phyloP scores from a whole-genome alignment of 2,329 filamentous ascomycete species.

The Berkeleyomyces rouxiae region DNA sequence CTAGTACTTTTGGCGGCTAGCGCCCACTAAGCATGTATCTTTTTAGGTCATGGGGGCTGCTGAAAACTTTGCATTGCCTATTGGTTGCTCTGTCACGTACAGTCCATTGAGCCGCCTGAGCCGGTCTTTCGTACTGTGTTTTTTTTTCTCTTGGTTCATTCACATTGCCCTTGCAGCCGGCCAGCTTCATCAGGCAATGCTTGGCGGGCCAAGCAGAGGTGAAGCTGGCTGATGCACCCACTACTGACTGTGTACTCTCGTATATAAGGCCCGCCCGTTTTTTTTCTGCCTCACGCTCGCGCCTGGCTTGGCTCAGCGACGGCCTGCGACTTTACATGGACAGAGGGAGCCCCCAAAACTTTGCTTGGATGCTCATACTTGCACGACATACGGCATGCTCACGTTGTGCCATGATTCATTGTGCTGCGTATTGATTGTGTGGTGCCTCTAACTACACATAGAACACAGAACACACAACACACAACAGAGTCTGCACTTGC shows the following conservation, averaged over 20 bases:
- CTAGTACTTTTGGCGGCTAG: conserved; percentile 5
- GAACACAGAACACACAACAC: no score
- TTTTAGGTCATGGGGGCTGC: not conserved
- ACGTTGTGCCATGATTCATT: no score
- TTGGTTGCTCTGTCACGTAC: conserved; percentile 11
- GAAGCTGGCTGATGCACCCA: not conserved
- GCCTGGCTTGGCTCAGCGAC: not conserved
- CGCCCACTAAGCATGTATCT: not conserved
- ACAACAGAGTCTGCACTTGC: no score
- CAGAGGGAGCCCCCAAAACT: no score
- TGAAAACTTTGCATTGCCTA: conserved; percentile 2
- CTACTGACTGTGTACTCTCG: not conserved
- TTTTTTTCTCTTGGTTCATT: not conserved
- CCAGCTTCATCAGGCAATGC: not conserved
- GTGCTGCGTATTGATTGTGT: not conserved
- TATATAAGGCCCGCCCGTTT: not conserved
- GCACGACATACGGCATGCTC: no score
- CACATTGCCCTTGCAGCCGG: no score
- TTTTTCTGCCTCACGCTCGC: not conserved
- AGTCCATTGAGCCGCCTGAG: conserved; percentile 5
- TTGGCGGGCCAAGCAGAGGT: not conserved
- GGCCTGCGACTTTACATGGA: no score
- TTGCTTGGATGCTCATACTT: no score
- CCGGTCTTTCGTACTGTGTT: conserved; percentile 6
- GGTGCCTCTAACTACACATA: not conserved